Evolutionary conservation across 441 rosid species (phyloP), one percentile per base, ranked within the genome.

Genomic region (Macaranga tanarius): DNA sequence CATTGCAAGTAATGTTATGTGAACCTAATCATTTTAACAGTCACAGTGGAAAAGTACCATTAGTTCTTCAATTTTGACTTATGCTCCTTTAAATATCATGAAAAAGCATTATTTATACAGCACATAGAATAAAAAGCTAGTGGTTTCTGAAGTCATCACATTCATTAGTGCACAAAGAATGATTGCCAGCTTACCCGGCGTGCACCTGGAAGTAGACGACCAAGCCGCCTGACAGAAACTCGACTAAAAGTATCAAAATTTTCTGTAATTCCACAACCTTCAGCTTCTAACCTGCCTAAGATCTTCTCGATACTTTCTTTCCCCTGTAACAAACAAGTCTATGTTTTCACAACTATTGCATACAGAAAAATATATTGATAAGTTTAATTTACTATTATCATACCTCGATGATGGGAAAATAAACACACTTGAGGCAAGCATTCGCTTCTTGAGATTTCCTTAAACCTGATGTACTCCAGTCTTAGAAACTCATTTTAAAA

Each of bases 191-290:
- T 81, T 72, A 89, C 97, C 94, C 95, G 89, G 65, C 85, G 87
- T 79, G 90, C 88, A 86, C 87, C 92, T 56, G 97, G 97, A 74
- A 92, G 89, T 73, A 92, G 80, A 73, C 96, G 95, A 63, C 96
- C 97, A 45, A 90, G 96, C 62, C 93, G 80, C 63, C 92, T 80
- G 54, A 90, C 70, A 45, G 96, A 88, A 56, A 89, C 86, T 72
- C 87, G 92, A 58, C 85, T 76, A 73, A 83, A 88, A 42, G 80
- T 81, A 74, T 84, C 85, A 66, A 67, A 87, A 66, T 77, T 87
- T 72, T 83, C 93, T 34, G 76, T 9, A 74, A 78, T 71, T 71
- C 82, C 82, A 72, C 57, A 73, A 72, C 87, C 80, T 73, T 81
- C 73, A 60, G 76, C 73, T 57, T 86, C 80, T 70, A 92, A 78